Percentiles rank a stretch among this genome's conserved stretches.
Conservation (phyloP, 306 rosid genomes). For the Benincasa hispida region DNA sequence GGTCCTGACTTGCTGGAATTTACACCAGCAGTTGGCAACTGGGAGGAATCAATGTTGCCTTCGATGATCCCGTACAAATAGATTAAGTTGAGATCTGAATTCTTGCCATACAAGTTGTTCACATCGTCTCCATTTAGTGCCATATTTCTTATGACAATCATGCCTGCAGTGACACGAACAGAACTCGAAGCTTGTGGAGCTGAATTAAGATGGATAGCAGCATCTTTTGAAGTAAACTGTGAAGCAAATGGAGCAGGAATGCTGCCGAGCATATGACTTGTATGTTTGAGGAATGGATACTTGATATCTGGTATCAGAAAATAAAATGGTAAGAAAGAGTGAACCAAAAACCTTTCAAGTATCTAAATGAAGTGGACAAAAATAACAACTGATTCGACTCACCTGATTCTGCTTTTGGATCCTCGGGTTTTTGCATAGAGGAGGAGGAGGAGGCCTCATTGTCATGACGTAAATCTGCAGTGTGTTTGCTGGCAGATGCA, state of each 20-base stretch:
- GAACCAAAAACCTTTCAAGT: background rate
- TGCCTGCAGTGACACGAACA: slow-evolving; percentile 60
- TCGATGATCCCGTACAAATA: slow-evolving; percentile 32
- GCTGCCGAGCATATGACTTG: slow-evolving; percentile 43
- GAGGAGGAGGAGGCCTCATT: slow-evolving; percentile 37
- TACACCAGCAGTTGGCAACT: slow-evolving; percentile 25
- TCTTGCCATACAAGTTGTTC: slow-evolving; percentile 53
- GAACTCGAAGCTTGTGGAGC: slow-evolving; percentile 55
- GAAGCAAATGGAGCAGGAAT: slow-evolving; percentile 71
- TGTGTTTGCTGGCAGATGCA: slow-evolving; percentile 15
- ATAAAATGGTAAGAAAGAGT: background rate
- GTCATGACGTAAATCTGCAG: slow-evolving; percentile 19
- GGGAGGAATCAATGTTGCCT: slow-evolving; percentile 15
- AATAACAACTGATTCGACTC: slow-evolving; percentile 4
- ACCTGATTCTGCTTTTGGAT: slow-evolving; percentile 34
- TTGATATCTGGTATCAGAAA: slow-evolving; percentile 30
- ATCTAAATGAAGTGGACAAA: background rate
- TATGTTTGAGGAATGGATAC: slow-evolving; percentile 35
- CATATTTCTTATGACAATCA: slow-evolving; percentile 56
- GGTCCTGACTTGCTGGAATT: slow-evolving; percentile 42
- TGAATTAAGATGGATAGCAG: slow-evolving; percentile 32
- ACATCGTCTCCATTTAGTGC: slow-evolving; percentile 33
- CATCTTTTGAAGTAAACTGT: slow-evolving; percentile 55
- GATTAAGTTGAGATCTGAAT: slow-evolving; percentile 27
- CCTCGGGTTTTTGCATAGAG: slow-evolving; percentile 24